Evolutionary conservation across 768 basidiomycete species (phyloP).

Genomic region (Dendrothele bispora): DNA sequence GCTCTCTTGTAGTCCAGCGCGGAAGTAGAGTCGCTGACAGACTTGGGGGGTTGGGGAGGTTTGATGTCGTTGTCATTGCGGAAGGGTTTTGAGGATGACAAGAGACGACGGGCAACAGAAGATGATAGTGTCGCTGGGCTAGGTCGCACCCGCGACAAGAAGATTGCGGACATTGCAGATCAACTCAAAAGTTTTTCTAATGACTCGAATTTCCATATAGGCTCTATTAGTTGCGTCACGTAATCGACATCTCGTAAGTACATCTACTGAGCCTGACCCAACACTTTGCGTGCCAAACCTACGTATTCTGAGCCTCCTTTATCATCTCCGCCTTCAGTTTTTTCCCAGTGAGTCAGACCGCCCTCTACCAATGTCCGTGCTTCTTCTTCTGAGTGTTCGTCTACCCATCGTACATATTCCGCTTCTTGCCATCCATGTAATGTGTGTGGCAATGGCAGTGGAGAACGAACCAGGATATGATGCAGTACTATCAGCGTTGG

Average conservation of each 20-base stretch:
- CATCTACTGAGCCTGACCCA: slow-evolving; percentile 3
- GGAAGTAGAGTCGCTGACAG: slow-evolving; percentile 92
- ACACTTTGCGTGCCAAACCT: slow-evolving; percentile 63
- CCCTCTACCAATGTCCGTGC: slow-evolving; percentile 79
- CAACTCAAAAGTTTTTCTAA: no score
- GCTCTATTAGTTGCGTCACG: not conserved
- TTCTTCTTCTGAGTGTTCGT: slow-evolving; percentile 84
- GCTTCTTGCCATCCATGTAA: slow-evolving; percentile 93
- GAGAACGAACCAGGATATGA: slow-evolving; percentile 87
- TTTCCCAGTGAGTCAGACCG: slow-evolving; percentile 79
- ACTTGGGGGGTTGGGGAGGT: slow-evolving; percentile 69
- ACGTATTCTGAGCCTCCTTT: slow-evolving; percentile 59
- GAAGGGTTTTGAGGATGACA: slow-evolving; percentile 37
- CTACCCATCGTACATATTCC: slow-evolving; percentile 96
- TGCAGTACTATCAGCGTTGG: slow-evolving; percentile 88
- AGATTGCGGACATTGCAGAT: not conserved
- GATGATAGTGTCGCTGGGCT: slow-evolving; percentile 15
- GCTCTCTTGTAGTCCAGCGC: slow-evolving; percentile 88
- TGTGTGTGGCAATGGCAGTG: slow-evolving; percentile 82
- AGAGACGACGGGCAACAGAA: slow-evolving; percentile 34
- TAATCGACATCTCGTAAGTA: not conserved
- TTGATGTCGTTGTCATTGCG: slow-evolving; percentile 26
- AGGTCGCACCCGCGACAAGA: not conserved
- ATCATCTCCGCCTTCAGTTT: slow-evolving; percentile 51
- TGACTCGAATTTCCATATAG: no score